phyloP scores from a whole-genome alignment of 2,329 filamentous ascomycete genomes.

The Dactylella cylindrospora region DNA sequence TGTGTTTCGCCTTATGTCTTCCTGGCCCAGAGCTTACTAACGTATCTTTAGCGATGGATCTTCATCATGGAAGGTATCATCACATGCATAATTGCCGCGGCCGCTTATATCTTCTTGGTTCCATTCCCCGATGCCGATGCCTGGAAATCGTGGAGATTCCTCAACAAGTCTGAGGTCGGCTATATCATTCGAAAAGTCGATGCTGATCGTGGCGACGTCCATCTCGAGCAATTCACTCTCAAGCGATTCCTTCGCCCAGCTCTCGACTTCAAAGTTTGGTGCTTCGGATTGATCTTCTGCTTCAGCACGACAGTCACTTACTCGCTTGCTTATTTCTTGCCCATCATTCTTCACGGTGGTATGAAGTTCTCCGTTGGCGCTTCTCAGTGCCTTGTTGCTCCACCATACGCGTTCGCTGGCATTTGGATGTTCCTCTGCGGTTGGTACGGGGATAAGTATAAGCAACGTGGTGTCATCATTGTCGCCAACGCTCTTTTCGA shows the following conservation, averaged over 20 bases:
- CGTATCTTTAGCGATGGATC: conserved; percentile 26
- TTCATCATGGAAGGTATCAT: conserved; percentile 53
- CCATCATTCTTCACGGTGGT: conserved; percentile 66
- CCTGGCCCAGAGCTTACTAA: background rate
- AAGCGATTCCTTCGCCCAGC: conserved; percentile 65
- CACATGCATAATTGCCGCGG: conserved; percentile 59
- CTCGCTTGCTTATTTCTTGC: conserved; percentile 75
- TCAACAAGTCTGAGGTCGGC: conserved; percentile 56
- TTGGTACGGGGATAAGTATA: conserved; percentile 68
- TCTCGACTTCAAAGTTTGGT: conserved; percentile 24
- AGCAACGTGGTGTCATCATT: conserved; percentile 66
- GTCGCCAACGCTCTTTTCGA: conserved; percentile 66
- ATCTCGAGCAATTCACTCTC: conserved; percentile 57
- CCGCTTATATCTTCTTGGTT: conserved; percentile 62
- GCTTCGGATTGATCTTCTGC: conserved; percentile 61
- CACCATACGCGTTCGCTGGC: conserved; percentile 67
- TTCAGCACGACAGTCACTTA: conserved; percentile 72
- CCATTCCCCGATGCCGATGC: conserved; percentile 65
- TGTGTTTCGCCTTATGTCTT: too few species aligned
- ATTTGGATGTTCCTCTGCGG: conserved; percentile 63
- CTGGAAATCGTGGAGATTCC: conserved; percentile 55
- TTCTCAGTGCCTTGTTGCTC: conserved; percentile 71
- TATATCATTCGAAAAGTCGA: conserved; percentile 55
- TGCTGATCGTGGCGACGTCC: conserved; percentile 60
- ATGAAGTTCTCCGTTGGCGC: conserved; percentile 66